Base-by-base conservation (phyloP, 306 rosid genomes). In the Quercus rubra region DNA sequence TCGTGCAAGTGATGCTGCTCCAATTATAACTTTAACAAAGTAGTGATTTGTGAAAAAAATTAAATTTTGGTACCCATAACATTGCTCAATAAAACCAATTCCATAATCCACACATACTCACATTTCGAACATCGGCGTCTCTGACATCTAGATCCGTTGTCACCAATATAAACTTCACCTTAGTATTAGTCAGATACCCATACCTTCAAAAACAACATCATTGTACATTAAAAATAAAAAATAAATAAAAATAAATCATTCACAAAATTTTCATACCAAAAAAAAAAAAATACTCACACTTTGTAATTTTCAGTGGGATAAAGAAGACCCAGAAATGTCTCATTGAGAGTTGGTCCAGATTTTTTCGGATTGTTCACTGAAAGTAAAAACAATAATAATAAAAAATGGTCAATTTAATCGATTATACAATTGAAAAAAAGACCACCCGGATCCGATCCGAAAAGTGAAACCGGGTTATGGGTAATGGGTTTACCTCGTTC, bases 151-250 rank as follows among this genome's bases (percentile, higher is more conserved):
- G 87, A 92, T 92, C 97, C 15, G 94, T 88, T 56, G 99, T 91
- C 41, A 95, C 99, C 92, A 95, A 85, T 71, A 93, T 93, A 78
- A 95, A 91, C 87, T 95, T 95, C 83, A 95, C 99, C 85, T 93
- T 93, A 17, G 99, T 95, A 81, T 95, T 95, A 52, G 98, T 95
- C 87, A 95, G 83, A 83, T 95, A 95, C 46, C 99, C 99, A 63
- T 90, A 93, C 55, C 99, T 95, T 86, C 80, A 86, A 79, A 15
- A 28, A 61, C 49, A 66, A 64, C 72, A 82, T 23, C 33, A 20
- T 17, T 63, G 28, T 2, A 57, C 23, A 81, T 14, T 38, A 38
- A 38, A 7, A 38, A 28, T n/a, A n/a, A n/a, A n/a, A n/a, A n/a
- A n/a, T n/a, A n/a, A 28, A 27, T 2, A 30, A 68, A 52, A 68